phyloP scores from a whole-genome alignment of 768 basidiomycete genomes.

The Chalciporus pseudorubinellus region DNA sequence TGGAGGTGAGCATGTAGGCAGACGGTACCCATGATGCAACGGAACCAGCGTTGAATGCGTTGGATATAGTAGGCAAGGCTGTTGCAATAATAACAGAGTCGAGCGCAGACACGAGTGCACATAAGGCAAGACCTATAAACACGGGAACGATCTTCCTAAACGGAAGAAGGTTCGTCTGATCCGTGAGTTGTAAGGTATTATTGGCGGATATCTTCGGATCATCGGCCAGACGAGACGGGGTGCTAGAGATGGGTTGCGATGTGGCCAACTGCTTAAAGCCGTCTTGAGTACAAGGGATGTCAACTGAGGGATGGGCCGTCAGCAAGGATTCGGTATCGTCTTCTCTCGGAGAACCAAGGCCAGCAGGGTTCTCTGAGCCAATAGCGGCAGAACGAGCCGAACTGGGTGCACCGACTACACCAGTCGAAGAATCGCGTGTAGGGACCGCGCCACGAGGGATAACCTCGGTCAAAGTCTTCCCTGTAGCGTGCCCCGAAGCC shows the following conservation, averaged over 20 bases:
- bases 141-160: constrained; percentile 60
- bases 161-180: constrained; percentile 76
- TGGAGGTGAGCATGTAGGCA: constrained; percentile 63
- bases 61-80: constrained; percentile 67
- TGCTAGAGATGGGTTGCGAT: constrained; percentile 6
- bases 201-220: background rate
- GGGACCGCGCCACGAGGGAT: background rate
- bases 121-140: constrained; percentile 58
- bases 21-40: constrained; percentile 66
- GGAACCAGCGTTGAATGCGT: constrained; percentile 53
- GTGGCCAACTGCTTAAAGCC: constrained; percentile 1
- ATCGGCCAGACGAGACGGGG: constrained; percentile 1
- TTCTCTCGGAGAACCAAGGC: background rate
- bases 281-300: background rate
- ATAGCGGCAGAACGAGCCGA: background rate
- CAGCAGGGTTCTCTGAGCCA: background rate
- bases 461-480: constrained; percentile 1
- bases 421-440: background rate
- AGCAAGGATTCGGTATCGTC: constrained; percentile 1
- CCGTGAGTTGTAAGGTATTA: constrained; percentile 42
- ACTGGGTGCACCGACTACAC: background rate
- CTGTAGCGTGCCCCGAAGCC: background rate
- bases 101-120: constrained; percentile 58
- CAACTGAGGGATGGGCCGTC: background rate
- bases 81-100: constrained; percentile 77